Base-by-base conservation (phyloP, 2,329 filamentous ascomycete genomes). In the Talaromyces sp. region DNA sequence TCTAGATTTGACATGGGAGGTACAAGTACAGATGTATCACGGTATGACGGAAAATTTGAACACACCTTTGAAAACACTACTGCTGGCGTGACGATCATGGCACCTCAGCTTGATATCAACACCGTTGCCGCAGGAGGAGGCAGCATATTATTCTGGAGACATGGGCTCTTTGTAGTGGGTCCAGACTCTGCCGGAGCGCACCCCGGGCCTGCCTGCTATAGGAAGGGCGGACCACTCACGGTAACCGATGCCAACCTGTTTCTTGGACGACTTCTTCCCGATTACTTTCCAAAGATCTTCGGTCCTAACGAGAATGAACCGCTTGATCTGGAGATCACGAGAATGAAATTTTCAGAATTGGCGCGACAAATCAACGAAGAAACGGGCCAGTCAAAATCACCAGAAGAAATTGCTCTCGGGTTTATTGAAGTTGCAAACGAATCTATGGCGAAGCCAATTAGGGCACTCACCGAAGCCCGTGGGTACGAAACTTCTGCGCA, bases 1-100 rank as follows among this genome's bases (percentile, higher is more conserved):
- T 95, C 96, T 68, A 92, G 93, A 0, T 96, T 97, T 71, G 93
- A 96, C 69, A 97, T 97, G 93, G 91, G 91, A 33, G 92, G 92
- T 14, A 97, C 92, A 0, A 92, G 88, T 64, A 96, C 93, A 1
- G 93, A 97, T 73, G 71, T 96, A 10, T 94, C 90, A 51, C 83
- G 93, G 59, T 96, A 94, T 69, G 90, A 89, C 61, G 92, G 92
- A 16, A 82, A 89, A 58, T 95, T 95, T 68, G 92, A 96, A 68
- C 92, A 96, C 68, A 91, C 95, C 1, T 96, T 96, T 66, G 92
- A 96, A 76, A 96, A 91, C 0, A 96, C 91, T 0, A 96, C 90
- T 1, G 92, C 92, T 0, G 92, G 92, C 9, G 91, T 96, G 1
- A 93, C 92, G 0, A 94, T 96, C n/a, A 91, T 96, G 70, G 92